A percentile compares a stretch with the other conserved stretches of the same genome.
Conservation (phyloP, 805 yeast genomes). For the Saccharomycopsis sp. region DNA sequence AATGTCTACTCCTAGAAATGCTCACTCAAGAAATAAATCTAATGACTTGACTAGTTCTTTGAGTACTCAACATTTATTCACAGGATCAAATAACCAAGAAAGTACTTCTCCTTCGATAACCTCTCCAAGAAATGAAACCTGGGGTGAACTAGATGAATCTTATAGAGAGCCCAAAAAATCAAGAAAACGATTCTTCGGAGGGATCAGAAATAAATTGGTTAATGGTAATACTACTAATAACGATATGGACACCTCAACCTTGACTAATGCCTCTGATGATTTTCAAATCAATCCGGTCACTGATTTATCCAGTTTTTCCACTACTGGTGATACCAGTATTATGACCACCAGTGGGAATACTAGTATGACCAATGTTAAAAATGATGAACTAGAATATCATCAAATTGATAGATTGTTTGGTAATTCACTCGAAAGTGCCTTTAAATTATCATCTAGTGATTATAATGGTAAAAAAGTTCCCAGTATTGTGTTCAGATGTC, state of each 20-base stretch:
- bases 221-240: background rate
- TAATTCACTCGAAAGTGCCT: slow-evolving; percentile 42
- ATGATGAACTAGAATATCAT: background rate
- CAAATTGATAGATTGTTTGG: slow-evolving; percentile 42
- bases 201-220: slow-evolving; percentile 17
- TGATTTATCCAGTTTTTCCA: slow-evolving; percentile 10
- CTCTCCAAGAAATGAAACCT: background rate
- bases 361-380: background rate
- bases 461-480: slow-evolving; percentile 44
- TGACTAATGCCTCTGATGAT: slow-evolving; percentile 8
- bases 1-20: slow-evolving; percentile 3
- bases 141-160: slow-evolving; percentile 16
- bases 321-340: background rate
- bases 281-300: slow-evolving; percentile 17
- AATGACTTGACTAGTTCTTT: slow-evolving; percentile 3
- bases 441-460: slow-evolving; percentile 39
- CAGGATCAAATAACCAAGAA: background rate
- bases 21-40: slow-evolving; percentile 10
- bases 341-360: background rate
- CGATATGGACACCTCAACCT: background rate
- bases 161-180: slow-evolving; percentile 8
- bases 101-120: slow-evolving; percentile 1
- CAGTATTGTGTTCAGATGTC: slow-evolving; percentile 64
- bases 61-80: background rate
- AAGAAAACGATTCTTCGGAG: slow-evolving; percentile 17